Base-by-base conservation (phyloP, 768 basidiomycete species). In the Lactarius hengduanensis region DNA sequence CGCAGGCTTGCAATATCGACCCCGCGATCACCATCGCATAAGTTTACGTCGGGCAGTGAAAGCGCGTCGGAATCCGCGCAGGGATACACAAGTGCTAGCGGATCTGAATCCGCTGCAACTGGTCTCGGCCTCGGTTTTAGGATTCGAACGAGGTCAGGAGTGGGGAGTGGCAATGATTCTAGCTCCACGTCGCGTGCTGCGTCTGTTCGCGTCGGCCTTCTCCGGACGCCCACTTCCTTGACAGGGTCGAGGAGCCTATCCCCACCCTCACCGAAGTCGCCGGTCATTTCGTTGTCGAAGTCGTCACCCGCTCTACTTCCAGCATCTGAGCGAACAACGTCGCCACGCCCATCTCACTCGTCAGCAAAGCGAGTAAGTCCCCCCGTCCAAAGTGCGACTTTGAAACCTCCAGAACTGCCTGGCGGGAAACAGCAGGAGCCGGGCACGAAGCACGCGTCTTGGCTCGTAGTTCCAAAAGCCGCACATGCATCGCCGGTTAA, bases 101-200 rank as follows among this genome's bases (percentile, higher is more conserved):
- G 66, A 40, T 67, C 66, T 7, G 66, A 67, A 34, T 67, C 66
- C 13, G 59, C 64, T 56, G 58, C 66, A 36, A 62, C 66, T 28
- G 62, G 66, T 56, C 66, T 67, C 28, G 66, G 66, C 38, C 66
- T 67, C 18, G 66, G 66, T 32, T 67, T 67, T n/a, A 60, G 66
- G 40, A 67, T 67, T 36, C 66, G 66, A 30, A 67, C 66, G 3
- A 41, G 62, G 22, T 67, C 66, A 1, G 26, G 47, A 18, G 50
- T 56, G 30, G 66, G 62, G 18, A 45, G 9, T 32, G 34, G 32
- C 26, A 67, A 11, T 7, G 62, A 63, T 53, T 41, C 22, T 1
- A 47, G 38, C 7, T 56, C 50, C 6, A 22, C 62, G 16, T 59
- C 66, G 53, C 66, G 62, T 60, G 62, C 57, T 16, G 58, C 66